Evolutionary conservation across 257 asterid genomes (phyloP), one percentile per base, ranked within the genome.

Genomic region (Vinca minor): DNA sequence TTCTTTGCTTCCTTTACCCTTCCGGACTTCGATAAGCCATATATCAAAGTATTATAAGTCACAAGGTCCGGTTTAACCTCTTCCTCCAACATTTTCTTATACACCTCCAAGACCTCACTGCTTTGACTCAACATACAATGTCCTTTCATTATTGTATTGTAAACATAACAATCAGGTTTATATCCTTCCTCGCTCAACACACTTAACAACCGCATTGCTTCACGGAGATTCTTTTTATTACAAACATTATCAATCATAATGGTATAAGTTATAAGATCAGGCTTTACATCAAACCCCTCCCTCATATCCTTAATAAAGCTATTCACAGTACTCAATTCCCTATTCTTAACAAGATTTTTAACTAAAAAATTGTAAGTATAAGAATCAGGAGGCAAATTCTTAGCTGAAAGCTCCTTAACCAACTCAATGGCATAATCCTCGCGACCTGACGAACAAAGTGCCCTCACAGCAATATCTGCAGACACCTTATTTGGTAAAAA

Each of bases 191-290:
- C 82, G 45, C 81, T 78, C 82, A 92, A 66, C 57, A 92, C 75
- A 5, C 60, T 78, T 69, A 89, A 66, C 36, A 93, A 75, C 68
- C 94, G 69, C 34, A 74, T 81, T 3, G 98, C 98, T 69, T 92
- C 98, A 68, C 96, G 81, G n/a, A 89, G 76, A 74, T 93, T 85
- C 87, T 87, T 84, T 66, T 83, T 65, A 71, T 93, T 93, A 68
- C 97, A 93, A 38, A 89, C 98, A 74, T 93, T 93, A 68, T 87
- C 96, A 68, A 93, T 93, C 97, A 93, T 85, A 53, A 93, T 89
- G 18, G 98, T 89, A 64, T 82, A 89, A 0, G 98, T 87, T n/a
- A 93, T 90, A 14, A 93, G 82, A 80, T 89, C 96, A 1, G 98
- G 97, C 70, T 89, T 85, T 46, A 93, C 68, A 59, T 76, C 77